A percentile compares a stretch with the other conserved stretches of the same genome.
These are phyloP conservation scores for Tetracladium setigerum DNA, from an alignment of 495 filamentous ascomycete species.

Conservation along the genomic window DNA sequence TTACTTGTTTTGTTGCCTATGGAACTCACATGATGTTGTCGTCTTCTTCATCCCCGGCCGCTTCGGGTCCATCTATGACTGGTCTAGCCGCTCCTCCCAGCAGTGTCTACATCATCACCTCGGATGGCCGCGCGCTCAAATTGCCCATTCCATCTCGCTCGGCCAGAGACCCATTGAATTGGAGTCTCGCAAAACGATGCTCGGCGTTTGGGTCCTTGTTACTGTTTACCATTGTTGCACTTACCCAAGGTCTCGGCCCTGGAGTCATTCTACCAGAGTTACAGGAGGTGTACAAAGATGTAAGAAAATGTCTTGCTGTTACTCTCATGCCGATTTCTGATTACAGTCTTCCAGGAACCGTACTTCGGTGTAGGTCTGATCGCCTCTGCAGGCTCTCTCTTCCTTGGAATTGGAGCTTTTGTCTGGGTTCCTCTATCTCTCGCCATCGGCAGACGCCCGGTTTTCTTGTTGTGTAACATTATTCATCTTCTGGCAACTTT, in stretches of 20 bases:
- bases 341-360: constrained; percentile 1
- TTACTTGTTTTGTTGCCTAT: too few species aligned
- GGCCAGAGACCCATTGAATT: constrained; percentile 4
- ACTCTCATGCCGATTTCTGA: too few species aligned
- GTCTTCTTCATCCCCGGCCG: too few species aligned
- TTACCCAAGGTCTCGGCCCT: too few species aligned
- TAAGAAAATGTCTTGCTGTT: too few species aligned
- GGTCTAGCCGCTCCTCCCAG: too few species aligned
- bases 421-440: constrained; percentile 35
- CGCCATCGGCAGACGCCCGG: constrained; percentile 31
- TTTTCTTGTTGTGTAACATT: constrained; percentile 25
- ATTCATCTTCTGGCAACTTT: constrained; percentile 20
- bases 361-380: neutral
- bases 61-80: too few species aligned
- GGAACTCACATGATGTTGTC: too few species aligned
- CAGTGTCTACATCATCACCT: constrained; percentile 18
- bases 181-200: neutral
- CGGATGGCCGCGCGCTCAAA: constrained; percentile 3
- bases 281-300: too few species aligned
- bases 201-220: neutral
- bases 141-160: constrained; percentile 7
- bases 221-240: constrained; percentile 1
- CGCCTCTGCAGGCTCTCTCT: constrained; percentile 18
- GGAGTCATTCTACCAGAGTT: too few species aligned
- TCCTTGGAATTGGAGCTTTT: constrained; percentile 33